Evolutionary conservation across 495 filamentous ascomycete species (phyloP), one percentile per base, ranked within the genome.

Genomic region (Neurospora sublineolata): DNA sequence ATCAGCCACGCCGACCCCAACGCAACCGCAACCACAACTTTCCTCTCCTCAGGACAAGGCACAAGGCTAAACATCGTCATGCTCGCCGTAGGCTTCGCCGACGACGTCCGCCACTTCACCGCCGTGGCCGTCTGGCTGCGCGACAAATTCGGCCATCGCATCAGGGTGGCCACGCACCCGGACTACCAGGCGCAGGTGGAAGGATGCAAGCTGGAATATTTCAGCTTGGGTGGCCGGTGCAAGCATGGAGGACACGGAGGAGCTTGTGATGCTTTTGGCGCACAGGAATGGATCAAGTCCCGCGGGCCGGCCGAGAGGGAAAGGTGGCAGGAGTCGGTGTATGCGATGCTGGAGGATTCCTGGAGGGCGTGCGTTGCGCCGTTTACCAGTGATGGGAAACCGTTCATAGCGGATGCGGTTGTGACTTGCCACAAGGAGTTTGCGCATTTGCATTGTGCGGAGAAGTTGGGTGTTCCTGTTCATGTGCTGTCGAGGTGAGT

Each of bases 401-500:
- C 88, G 0, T 91, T 91, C 77, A 83, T 90, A 6, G 89, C 89
- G 1, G 87, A 91, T 71, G 87, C 84, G 12, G 90, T 91, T 68
- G 89, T 91, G 73, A 88, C 89, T 1, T 91, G 90, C 77, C 89
- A 89, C 2, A 88, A 88, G 2, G 88, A 85, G 72, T 89, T 91
- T 77, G 89, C 88, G 1, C 89, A 91, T 82, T 79, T 88, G 4
- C 87, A 89, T 75, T 88, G 86, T 71, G 87, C 87, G 0, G 87
- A 89, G 76, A 80, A 82, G 18, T 71, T 89, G 12, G 87, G 87
- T 11, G 81, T 88, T 37, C 87, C 87, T 11, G 73, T 89, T 9
- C 87, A 89, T 76, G 72, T 89, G 10, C 86, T 89, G 82, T 89
- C 90, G 76, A 82, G 37, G 58, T 76, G 85, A 23, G 67, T 23